Conservation (phyloP, 371 early-diverging fungal species). For the Syncephalastrum racemosum region DNA sequence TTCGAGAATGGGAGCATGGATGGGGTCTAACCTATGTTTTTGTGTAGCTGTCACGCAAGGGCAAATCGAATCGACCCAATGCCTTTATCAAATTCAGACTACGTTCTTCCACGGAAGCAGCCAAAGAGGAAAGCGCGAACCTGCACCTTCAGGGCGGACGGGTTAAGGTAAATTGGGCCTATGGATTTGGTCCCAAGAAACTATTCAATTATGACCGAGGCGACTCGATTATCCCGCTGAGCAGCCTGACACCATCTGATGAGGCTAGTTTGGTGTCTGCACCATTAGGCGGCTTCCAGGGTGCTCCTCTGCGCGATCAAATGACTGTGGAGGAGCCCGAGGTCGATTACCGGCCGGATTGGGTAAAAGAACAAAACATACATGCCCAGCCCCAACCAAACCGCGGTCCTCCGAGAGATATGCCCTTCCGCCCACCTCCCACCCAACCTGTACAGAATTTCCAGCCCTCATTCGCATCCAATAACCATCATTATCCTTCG, state of each 20-base stretch:
- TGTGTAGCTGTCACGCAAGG: conserved; percentile 20
- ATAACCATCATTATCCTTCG: too few relatives aligned
- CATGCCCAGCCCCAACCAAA: background rate
- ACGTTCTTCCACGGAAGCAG: conserved; percentile 29
- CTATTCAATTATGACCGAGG: conserved; percentile 46
- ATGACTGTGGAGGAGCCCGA: conserved; percentile 52
- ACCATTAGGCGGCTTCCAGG: conserved; percentile 45
- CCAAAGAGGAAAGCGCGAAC: conserved; percentile 26
- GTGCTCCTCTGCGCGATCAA: conserved; percentile 34
- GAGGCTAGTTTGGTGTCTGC: conserved; percentile 37
- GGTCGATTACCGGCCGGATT: conserved; percentile 42
- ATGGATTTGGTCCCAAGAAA: conserved; percentile 51
- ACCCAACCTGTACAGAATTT: too few relatives aligned
- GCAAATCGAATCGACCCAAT: conserved; percentile 27
- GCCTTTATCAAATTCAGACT: conserved; percentile 42
- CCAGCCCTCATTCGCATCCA: too few relatives aligned
- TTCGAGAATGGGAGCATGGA: background rate
- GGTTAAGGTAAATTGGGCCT: conserved; percentile 44
- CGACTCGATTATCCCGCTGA: conserved; percentile 45
- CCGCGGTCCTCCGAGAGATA: too few relatives aligned
- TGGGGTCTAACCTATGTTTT: background rate
- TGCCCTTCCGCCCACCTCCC: too few relatives aligned
- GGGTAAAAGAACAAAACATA: conserved; percentile 26
- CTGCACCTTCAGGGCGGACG: conserved; percentile 7
- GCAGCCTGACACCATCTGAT: conserved; percentile 34